Evolutionary conservation across 306 rosid genomes (phyloP).

Genomic region (Vigna radiata): DNA sequence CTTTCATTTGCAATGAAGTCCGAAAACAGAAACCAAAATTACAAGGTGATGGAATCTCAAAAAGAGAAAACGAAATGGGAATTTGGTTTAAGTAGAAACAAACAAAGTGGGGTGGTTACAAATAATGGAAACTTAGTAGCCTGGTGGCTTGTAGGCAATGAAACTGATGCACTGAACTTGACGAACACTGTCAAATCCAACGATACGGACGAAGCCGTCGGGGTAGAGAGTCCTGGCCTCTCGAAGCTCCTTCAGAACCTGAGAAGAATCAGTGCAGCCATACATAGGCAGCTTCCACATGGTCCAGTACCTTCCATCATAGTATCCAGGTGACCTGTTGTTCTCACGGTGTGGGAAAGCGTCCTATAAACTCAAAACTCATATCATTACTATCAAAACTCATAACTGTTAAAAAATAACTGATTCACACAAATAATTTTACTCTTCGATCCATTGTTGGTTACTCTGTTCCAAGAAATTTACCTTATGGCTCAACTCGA

Average conservation of each 20-base stretch:
- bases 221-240: conserved; percentile 65
- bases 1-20: conserved; percentile 49
- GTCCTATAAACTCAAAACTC: conserved; percentile 41
- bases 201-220: conserved; percentile 55
- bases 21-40: conserved; percentile 45
- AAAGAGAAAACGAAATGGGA: conserved; percentile 26
- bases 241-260: conserved; percentile 59
- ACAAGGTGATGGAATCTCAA: conserved; percentile 40
- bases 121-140: conserved; percentile 2
- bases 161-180: conserved; percentile 90
- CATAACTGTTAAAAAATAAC: too few species aligned
- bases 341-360: conserved; percentile 67
- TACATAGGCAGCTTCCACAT: conserved; percentile 98
- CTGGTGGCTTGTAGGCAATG: conserved; percentile 74
- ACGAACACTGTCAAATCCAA: conserved; percentile 84
- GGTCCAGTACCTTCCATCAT: conserved; percentile 89
- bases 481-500: conserved; percentile 48
- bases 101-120: conserved; percentile 28
- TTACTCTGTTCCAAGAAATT: background rate
- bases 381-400: background rate
- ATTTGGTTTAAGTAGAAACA: conserved; percentile 40
- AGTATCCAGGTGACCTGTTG: conserved; percentile 75
- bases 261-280: conserved; percentile 67
- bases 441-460: too few species aligned
- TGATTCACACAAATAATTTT: too few species aligned